Evolutionary conservation across 768 basidiomycete genomes (phyloP).

Genomic region (Fistulinella prunicolor): DNA sequence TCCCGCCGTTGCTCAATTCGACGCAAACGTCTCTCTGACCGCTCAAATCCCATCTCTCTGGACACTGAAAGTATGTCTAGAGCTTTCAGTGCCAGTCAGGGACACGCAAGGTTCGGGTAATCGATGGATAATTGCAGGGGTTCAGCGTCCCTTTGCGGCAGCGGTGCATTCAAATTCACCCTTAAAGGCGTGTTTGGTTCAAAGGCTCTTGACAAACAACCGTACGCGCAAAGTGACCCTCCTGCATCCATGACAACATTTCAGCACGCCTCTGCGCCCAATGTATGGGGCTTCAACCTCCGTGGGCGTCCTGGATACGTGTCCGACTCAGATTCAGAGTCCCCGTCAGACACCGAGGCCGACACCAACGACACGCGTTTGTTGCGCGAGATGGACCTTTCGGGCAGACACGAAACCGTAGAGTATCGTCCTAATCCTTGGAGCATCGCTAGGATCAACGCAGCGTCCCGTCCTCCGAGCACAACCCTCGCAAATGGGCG

Average conservation of each 20-base stretch:
- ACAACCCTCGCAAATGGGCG: neutral
- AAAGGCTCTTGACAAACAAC: conserved; percentile 12
- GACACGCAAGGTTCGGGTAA: too few species aligned
- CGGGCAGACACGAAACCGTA: conserved; percentile 57
- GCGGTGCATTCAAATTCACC: too few species aligned
- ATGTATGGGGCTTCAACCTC: conserved; percentile 31
- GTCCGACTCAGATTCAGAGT: conserved; percentile 20
- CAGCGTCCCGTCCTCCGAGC: conserved; percentile 44
- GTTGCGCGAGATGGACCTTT: conserved; percentile 56
- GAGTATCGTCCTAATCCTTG: conserved; percentile 75
- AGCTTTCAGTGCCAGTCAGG: too few species aligned
- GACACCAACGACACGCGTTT: conserved; percentile 27
- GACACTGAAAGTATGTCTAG: too few species aligned
- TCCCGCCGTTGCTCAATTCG: too few species aligned
- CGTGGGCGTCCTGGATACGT: conserved; percentile 7
- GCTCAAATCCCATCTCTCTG: too few species aligned
- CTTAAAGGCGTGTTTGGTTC: too few species aligned
- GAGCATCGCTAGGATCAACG: conserved; percentile 78
- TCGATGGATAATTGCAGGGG: too few species aligned
- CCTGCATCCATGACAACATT: neutral
- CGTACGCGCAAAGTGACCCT: neutral
- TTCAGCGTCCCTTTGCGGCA: too few species aligned
- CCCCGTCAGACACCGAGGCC: neutral
- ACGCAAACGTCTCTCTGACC: too few species aligned
- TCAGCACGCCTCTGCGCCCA: neutral